phyloP scores from a whole-genome alignment of 2,329 filamentous ascomycete genomes.

The Fusarium newnesense region DNA sequence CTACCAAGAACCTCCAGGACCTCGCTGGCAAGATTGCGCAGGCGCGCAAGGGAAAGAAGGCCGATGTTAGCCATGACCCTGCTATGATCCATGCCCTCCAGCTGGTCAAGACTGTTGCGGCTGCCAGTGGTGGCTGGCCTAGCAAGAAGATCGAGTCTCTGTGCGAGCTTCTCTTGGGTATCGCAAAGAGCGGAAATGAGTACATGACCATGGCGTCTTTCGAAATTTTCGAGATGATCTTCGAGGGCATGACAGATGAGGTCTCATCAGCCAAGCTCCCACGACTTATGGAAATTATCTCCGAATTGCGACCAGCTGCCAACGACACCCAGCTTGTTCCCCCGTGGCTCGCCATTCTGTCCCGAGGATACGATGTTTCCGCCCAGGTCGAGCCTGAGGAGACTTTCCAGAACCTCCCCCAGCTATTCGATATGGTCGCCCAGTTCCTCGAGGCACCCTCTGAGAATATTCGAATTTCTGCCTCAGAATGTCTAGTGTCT shows the following conservation, averaged over 20 bases:
- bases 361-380: constrained; percentile 92
- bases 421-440: constrained; percentile 82
- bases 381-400: constrained; percentile 89
- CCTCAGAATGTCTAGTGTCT: constrained; percentile 93
- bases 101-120: constrained; percentile 88
- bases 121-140: constrained; percentile 92
- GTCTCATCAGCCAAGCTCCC: constrained; percentile 90
- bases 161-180: constrained; percentile 87
- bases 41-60: constrained; percentile 72
- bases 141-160: constrained; percentile 94
- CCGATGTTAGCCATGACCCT: constrained; percentile 76
- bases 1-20: constrained; percentile 81
- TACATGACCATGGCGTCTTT: constrained; percentile 97
- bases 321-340: constrained; percentile 96
- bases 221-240: constrained; percentile 97
- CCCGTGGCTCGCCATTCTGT: constrained; percentile 95
- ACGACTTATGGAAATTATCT: constrained; percentile 88
- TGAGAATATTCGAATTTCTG: constrained; percentile 92
- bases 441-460: constrained; percentile 87
- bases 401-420: constrained; percentile 89
- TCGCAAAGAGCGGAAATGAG: constrained; percentile 90
- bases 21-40: constrained; percentile 71
- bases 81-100: constrained; percentile 91
- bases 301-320: constrained; percentile 87
- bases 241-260: constrained; percentile 89